Percentiles rank a stretch among this genome's conserved stretches.
Conservation (phyloP, 345 rosid species). For the Reutealis trisperma region DNA sequence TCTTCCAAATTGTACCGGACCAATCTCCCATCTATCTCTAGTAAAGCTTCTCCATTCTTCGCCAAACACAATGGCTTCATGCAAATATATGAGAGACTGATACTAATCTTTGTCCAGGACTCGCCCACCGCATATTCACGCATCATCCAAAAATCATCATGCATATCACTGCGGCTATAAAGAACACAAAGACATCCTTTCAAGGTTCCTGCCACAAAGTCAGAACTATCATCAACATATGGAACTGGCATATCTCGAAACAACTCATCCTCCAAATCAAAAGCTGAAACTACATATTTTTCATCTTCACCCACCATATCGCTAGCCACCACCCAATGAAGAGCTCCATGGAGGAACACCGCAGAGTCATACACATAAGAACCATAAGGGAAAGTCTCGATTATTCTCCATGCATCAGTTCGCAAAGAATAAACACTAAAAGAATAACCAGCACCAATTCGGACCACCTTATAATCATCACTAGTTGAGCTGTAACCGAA, state of each 20-base stretch:
- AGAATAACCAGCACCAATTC: background rate
- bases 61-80: conserved; percentile 45
- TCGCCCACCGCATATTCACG: background rate
- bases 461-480: conserved; percentile 38
- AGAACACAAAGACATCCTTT: conserved; percentile 4
- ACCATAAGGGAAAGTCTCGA: background rate
- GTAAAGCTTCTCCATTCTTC: conserved; percentile 30
- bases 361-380: background rate
- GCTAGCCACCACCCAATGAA: conserved; percentile 11
- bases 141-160: conserved; percentile 22
- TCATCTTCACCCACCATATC: background rate
- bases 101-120: conserved; percentile 35
- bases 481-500: conserved; percentile 36
- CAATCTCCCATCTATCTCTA: conserved; percentile 43
- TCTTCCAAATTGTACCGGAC: conserved; percentile 36
- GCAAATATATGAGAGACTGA: conserved; percentile 34
- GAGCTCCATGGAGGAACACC: conserved; percentile 3
- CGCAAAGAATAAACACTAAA: conserved; percentile 5
- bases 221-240: background rate
- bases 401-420: conserved; percentile 3
- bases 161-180: background rate
- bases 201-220: background rate
- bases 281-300: background rate
- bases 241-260: background rate
- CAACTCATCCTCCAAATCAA: background rate